phyloP scores from a whole-genome alignment of 1,284 basidiomycete genomes.

The Boletus smithii region DNA sequence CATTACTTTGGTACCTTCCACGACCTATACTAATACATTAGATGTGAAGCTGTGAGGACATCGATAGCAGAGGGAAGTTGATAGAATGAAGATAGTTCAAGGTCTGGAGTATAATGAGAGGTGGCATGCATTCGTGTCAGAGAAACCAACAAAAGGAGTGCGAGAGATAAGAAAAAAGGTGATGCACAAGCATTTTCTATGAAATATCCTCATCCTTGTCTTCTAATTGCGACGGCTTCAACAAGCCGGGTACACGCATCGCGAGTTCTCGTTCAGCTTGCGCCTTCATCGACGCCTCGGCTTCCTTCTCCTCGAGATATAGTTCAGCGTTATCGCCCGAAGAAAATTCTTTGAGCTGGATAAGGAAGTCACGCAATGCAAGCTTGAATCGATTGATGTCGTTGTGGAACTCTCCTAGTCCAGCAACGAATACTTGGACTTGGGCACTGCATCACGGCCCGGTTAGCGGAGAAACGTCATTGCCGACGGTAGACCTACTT shows the following conservation, averaged over 20 bases:
- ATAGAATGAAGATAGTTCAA: conserved; percentile 32
- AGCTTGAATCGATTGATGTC: conserved; percentile 95
- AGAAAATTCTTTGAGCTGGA: conserved; percentile 91
- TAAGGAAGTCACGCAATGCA: conserved; percentile 88
- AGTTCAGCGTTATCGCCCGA: conserved; percentile 76
- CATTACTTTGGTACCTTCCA: conserved; percentile 32
- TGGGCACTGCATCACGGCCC: conserved; percentile 46
- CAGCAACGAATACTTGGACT: conserved; percentile 77
- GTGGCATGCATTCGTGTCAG: conserved; percentile 23
- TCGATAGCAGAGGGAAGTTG: conserved; percentile 31
- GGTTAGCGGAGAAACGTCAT: conserved; percentile 13
- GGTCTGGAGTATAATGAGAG: conserved; percentile 17
- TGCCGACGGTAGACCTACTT: conserved; percentile 48
- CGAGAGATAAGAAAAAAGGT: conserved; percentile 3
- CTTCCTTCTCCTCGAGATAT: conserved; percentile 94
- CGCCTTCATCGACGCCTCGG: conserved; percentile 64
- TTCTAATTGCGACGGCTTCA: conserved; percentile 93
- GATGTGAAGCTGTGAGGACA: conserved; percentile 31
- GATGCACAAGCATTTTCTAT: conserved; percentile 28
- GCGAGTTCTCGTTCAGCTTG: conserved; percentile 85
- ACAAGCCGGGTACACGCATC: conserved; percentile 96
- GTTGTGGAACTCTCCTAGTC: conserved; percentile 81
- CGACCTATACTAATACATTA: conserved; percentile 39
- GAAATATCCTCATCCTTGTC: conserved; percentile 86
- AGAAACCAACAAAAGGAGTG: conserved; percentile 15